Percentiles rank a stretch among this genome's conserved stretches.
Conservation (phyloP, 2,329 filamentous ascomycete genomes). For the Madurella fahalii region DNA sequence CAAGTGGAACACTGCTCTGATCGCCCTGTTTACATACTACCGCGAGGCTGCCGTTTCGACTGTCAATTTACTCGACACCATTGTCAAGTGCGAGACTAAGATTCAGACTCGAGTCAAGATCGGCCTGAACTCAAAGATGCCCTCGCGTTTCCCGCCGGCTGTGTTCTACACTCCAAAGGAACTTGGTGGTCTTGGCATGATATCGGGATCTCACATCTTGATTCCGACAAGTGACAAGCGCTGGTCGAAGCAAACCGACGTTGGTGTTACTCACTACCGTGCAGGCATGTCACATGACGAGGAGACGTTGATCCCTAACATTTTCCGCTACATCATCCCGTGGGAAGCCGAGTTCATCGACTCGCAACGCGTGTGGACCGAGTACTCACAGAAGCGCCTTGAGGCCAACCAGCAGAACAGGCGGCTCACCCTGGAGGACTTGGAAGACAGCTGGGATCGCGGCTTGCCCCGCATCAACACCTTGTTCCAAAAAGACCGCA, state of each 20-base stretch:
- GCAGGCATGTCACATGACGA: constrained; percentile 98
- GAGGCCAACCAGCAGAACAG: constrained; percentile 98
- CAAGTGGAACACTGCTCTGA: constrained; percentile 98
- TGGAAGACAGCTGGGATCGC: constrained; percentile 98
- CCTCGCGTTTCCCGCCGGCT: constrained; percentile 93
- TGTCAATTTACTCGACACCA: constrained; percentile 88
- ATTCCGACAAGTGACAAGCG: constrained; percentile 97
- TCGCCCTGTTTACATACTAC: constrained; percentile 97
- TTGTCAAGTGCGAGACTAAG: constrained; percentile 99
- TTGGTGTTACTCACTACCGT: constrained; percentile 93
- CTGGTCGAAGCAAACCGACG: constrained; percentile 97
- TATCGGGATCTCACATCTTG: constrained; percentile 94
- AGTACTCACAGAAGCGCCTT: constrained; percentile 95
- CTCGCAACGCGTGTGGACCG: constrained; percentile 97
- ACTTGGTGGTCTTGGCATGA: constrained; percentile 95
- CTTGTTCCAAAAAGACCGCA: constrained; percentile 96
- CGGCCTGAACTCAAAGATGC: constrained; percentile 98
- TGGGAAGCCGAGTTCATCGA: constrained; percentile 99
- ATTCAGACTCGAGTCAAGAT: constrained; percentile 99
- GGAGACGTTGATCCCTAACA: constrained; percentile 96
- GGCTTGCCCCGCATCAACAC: constrained; percentile 98
- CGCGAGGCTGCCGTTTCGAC: constrained; percentile 96
- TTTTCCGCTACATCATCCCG: constrained; percentile 98
- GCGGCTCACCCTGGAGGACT: constrained; percentile 86
- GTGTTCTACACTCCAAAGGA: constrained; percentile 99